phyloP scores from a whole-genome alignment of 345 rosid species.

The Triadica sebifera region DNA sequence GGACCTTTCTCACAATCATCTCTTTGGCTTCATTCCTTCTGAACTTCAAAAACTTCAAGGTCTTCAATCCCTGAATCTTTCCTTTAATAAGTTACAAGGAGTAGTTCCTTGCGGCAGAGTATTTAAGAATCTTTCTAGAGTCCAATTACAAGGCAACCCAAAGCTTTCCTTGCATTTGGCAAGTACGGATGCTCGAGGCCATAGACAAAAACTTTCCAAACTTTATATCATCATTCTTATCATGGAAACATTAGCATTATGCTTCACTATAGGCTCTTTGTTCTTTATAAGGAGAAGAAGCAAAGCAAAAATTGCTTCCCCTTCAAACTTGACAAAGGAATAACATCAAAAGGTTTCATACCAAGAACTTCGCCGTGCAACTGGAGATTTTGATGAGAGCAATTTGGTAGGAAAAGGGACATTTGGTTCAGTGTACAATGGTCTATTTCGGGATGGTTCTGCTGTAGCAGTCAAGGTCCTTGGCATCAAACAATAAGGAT shows the following conservation, averaged over 20 bases:
- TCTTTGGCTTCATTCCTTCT: conserved; percentile 46
- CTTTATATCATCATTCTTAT: conserved; percentile 17
- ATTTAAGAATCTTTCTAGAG: conserved; percentile 31
- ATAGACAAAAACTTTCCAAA: conserved; percentile 16
- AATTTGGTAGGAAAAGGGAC: conserved; percentile 50
- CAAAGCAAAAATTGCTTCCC: background rate
- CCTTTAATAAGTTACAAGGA: conserved; percentile 50
- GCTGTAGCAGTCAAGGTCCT: conserved; percentile 45
- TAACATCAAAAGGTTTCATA: conserved; percentile 41
- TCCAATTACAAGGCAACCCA: conserved; percentile 21
- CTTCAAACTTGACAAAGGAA: conserved; percentile 10
- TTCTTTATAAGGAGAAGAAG: conserved; percentile 29
- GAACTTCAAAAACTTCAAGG: conserved; percentile 35
- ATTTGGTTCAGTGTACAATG: conserved; percentile 37
- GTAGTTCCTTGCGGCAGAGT: conserved; percentile 30
- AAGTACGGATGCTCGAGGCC: conserved; percentile 17
- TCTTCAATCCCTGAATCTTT: conserved; percentile 43
- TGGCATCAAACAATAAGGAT: conserved; percentile 31
- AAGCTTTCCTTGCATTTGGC: conserved; percentile 29
- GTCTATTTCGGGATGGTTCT: conserved; percentile 28
- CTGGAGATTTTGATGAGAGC: conserved; percentile 30
- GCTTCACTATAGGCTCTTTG: conserved; percentile 13
- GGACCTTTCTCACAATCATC: conserved; percentile 46
- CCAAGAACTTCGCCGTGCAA: conserved; percentile 43
- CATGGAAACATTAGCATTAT: conserved; percentile 12